phyloP scores from a whole-genome alignment of 2,329 filamentous ascomycete genomes.

The Nemania sp. region DNA sequence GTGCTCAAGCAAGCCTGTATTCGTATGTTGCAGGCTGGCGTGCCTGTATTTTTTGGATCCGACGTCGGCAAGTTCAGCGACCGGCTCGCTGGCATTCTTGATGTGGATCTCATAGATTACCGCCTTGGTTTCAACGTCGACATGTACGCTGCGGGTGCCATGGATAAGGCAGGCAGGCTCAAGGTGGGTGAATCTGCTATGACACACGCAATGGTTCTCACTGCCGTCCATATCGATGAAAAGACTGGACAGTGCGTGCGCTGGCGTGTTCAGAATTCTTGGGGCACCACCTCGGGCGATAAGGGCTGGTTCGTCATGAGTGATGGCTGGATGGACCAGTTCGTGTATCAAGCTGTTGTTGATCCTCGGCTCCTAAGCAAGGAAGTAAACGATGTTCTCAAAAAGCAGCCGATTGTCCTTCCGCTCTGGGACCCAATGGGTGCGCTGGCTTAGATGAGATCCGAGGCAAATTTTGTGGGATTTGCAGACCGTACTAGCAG shows the following conservation, averaged over 20 bases:
- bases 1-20: constrained; percentile 74
- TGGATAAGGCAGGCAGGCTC: constrained; percentile 77
- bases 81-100: constrained; percentile 72
- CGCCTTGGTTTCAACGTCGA: constrained; percentile 80
- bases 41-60: constrained; percentile 86
- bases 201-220: constrained; percentile 93
- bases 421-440: constrained; percentile 84
- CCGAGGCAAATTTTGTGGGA: not conserved
- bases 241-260: constrained; percentile 65
- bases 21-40: constrained; percentile 74
- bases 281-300: constrained; percentile 70
- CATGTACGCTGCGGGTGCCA: constrained; percentile 57
- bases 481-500: too few species aligned
- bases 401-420: constrained; percentile 70
- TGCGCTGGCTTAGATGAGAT: constrained; percentile 59
- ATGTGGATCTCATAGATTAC: constrained; percentile 75
- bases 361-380: constrained; percentile 69
- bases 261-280: constrained; percentile 88
- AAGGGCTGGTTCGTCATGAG: constrained; percentile 91
- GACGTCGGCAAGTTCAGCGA: constrained; percentile 86
- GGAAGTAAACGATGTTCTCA: constrained; percentile 70
- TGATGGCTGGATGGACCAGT: constrained; percentile 78
- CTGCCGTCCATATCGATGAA: constrained; percentile 76
- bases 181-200: constrained; percentile 76
- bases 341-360: constrained; percentile 84